These are phyloP conservation scores for Erythrophleum ivorense DNA, from an alignment of 331 rosid species.

Conservation along the genomic window DNA sequence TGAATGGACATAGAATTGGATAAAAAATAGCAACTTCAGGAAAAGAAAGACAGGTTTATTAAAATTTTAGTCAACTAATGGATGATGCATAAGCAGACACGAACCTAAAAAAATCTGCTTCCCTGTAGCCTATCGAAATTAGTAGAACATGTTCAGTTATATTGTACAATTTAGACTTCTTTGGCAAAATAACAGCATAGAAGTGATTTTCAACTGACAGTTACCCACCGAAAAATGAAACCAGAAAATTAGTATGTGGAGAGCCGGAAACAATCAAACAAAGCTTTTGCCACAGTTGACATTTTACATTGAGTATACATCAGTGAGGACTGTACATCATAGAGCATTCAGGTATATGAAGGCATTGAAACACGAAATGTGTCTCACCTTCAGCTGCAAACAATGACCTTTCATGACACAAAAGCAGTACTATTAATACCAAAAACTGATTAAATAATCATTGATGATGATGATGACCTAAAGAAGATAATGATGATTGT, in stretches of 20 bases:
- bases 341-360: constrained; percentile 8
- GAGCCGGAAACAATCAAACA: not conserved
- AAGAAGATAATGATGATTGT: constrained; percentile 9
- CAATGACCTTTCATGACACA: constrained; percentile 11
- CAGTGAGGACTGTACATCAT: not conserved
- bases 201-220: constrained; percentile 15
- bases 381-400: constrained; percentile 28
- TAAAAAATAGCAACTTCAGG: not conserved
- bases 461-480: not conserved
- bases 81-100: not conserved
- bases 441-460: constrained; percentile 14
- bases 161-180: not conserved
- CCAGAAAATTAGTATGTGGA: not conserved
- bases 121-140: not conserved
- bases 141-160: not conserved
- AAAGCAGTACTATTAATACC: constrained; percentile 2
- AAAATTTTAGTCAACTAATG: not conserved
- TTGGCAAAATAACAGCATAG: not conserved
- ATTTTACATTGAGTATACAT: not conserved
- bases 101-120: not conserved
- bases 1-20: not conserved
- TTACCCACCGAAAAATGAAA: not conserved
- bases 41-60: not conserved
- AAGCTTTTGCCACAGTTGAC: not conserved
- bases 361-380: constrained; percentile 25